phyloP scores from a whole-genome alignment of 768 basidiomycete genomes.

The Leccinum rimulosum region DNA sequence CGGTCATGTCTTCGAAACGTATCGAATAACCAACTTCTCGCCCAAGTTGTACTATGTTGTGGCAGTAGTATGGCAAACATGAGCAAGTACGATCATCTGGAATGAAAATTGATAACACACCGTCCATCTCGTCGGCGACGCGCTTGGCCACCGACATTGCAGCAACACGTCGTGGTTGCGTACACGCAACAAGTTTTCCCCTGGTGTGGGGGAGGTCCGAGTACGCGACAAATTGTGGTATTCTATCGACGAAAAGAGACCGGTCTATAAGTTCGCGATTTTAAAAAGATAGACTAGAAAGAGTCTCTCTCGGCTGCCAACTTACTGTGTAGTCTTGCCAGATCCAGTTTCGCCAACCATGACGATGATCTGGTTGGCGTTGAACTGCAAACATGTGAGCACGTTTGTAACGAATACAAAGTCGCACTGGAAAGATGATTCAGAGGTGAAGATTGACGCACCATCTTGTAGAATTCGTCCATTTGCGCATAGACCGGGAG shows the following conservation, averaged over 20 bases:
- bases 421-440: not conserved
- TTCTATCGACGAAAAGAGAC: conserved; percentile 49
- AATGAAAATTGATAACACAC: conserved; percentile 44
- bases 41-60: conserved; percentile 73
- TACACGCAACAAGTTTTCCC: conserved; percentile 92
- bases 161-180: conserved; percentile 93
- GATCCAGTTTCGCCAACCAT: conserved; percentile 96
- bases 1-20: conserved; percentile 83
- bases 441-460: conserved; percentile 40
- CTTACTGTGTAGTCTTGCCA: conserved; percentile 94
- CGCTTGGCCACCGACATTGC: conserved; percentile 98
- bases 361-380: conserved; percentile 72
- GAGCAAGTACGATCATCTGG: not conserved
- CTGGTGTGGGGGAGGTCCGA: conserved; percentile 89
- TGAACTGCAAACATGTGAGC: conserved; percentile 22
- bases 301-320: conserved; percentile 20
- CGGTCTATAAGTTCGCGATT: conserved; percentile 28
- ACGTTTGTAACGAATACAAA: not conserved
- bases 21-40: conserved; percentile 97
- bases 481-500: conserved; percentile 91
- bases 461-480: conserved; percentile 88
- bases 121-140: conserved; percentile 99
- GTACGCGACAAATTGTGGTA: conserved; percentile 94
- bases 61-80: conserved; percentile 5
- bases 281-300: conserved; percentile 21